phyloP scores from a whole-genome alignment of 2,329 filamentous ascomycete genomes.

The Colletotrichum sansevieriae region DNA sequence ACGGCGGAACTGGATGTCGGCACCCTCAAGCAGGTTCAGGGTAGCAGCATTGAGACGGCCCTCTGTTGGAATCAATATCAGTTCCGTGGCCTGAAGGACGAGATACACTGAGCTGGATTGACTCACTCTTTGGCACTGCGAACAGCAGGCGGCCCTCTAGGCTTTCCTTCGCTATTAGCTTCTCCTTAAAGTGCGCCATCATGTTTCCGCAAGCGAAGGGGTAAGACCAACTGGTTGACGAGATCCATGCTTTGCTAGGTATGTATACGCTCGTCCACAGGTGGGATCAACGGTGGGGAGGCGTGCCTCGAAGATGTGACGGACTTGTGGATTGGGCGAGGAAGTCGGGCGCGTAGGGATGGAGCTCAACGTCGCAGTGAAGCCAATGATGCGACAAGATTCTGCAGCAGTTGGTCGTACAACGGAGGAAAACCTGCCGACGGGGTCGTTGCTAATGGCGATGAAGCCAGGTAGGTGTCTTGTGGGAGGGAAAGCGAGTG shows the following conservation, averaged over 20 bases:
- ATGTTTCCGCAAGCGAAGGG: constrained; percentile 15
- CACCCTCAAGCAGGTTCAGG: constrained; percentile 91
- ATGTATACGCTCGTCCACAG: constrained; percentile 6
- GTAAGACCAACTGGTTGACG: constrained; percentile 63
- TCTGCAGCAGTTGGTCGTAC: constrained; percentile 25
- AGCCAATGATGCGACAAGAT: constrained; percentile 38
- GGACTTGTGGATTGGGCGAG: constrained; percentile 21
- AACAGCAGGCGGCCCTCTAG: constrained; percentile 94
- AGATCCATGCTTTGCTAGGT: constrained; percentile 60
- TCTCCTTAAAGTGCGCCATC: constrained; percentile 38
- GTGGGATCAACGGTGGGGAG: too few relatives aligned
- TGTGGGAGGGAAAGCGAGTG: constrained; percentile 12
- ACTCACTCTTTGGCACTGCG: constrained; percentile 97
- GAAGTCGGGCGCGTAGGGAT: constrained; percentile 35
- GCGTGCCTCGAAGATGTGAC: constrained; percentile 11
- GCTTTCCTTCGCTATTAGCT: constrained; percentile 60
- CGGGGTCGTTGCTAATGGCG: not conserved
- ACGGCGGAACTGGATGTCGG: constrained; percentile 95
- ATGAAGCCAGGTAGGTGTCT: not conserved
- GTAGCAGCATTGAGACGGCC: constrained; percentile 90
- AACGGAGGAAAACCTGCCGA: constrained; percentile 2
- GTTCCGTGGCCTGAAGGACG: constrained; percentile 23
- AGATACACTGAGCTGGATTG: constrained; percentile 38
- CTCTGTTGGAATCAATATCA: constrained; percentile 68
- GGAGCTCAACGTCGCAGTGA: constrained; percentile 35